These are phyloP conservation scores for Penicillium sp. DNA, from an alignment of 2,329 filamentous ascomycete genomes.

Conservation along the genomic window DNA sequence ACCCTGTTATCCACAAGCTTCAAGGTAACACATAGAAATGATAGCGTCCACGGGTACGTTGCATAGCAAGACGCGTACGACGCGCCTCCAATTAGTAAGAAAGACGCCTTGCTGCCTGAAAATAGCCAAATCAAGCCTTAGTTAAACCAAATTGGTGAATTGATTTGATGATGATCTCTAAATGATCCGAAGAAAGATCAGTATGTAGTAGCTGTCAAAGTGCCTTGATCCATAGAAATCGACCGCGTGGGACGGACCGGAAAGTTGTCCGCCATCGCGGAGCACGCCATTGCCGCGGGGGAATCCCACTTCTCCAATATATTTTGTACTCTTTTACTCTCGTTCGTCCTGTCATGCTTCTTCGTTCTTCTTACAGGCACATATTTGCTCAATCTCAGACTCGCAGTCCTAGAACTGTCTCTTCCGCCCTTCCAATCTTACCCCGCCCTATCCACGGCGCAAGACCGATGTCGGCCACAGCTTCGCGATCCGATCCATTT, in stretches of 20 bases:
- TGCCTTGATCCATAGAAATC: neutral
- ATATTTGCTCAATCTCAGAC: conserved; percentile 4
- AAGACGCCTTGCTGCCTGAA: conserved; percentile 4
- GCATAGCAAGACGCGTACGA: neutral
- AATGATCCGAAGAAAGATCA: neutral
- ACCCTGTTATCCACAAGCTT: neutral
- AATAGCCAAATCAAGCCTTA: neutral
- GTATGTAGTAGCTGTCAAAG: no score
- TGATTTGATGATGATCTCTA: neutral
- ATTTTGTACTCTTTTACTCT: neutral
- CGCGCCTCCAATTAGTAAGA: conserved; percentile 6
- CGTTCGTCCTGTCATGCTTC: conserved; percentile 11
- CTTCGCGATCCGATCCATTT: conserved; percentile 43
- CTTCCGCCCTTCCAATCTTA: conserved; percentile 7
- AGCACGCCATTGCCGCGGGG: conserved; percentile 22
- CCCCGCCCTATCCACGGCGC: conserved; percentile 23
- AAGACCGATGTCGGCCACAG: conserved; percentile 43
- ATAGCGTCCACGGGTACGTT: neutral
- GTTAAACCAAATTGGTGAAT: neutral
- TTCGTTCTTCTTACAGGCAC: conserved; percentile 6
- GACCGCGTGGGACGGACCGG: neutral
- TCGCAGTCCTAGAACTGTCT: neutral
- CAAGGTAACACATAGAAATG: neutral
- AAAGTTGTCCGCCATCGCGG: neutral
- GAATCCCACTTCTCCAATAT: conserved; percentile 2